Conservation (phyloP, 208 protist genomes). For the Trichomonas gallinae region DNA sequence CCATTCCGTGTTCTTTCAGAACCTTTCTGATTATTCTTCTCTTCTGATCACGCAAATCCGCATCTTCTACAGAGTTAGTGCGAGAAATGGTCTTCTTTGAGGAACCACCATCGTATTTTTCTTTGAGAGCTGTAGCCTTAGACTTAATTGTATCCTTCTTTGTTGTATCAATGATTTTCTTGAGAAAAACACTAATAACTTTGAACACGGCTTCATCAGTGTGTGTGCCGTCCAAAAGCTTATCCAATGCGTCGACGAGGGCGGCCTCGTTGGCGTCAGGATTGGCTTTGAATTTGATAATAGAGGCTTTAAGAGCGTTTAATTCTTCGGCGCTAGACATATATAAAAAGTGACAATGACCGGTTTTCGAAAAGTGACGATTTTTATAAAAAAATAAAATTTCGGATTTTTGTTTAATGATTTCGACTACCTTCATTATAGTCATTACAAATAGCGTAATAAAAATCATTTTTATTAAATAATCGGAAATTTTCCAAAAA, state of each 20-base stretch:
- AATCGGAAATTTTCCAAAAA: too few species aligned
- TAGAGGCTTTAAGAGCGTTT: neutral
- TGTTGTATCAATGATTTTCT: neutral
- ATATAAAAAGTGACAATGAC: neutral
- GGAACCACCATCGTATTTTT: neutral
- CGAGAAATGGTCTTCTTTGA: neutral
- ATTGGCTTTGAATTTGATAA: neutral
- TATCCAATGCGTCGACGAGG: neutral
- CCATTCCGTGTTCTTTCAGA: neutral
- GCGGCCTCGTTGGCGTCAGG: neutral
- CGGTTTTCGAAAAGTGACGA: too few species aligned
- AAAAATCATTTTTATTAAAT: too few species aligned
- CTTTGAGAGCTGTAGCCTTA: neutral
- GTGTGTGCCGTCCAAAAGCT: neutral
- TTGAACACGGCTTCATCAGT: neutral
- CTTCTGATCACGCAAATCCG: neutral
- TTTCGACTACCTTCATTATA: too few species aligned
- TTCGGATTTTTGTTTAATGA: too few species aligned
- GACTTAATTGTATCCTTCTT: neutral
- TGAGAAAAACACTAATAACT: neutral
- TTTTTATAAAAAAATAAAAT: too few species aligned
- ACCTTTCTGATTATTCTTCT: neutral
- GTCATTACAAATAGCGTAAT: too few species aligned
- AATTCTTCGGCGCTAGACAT: neutral
- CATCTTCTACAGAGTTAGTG: neutral